Percentiles rank a stretch among this genome's conserved stretches.
These are phyloP conservation scores for Epichloe typhina DNA, from an alignment of 2,329 filamentous ascomycete species.

Conservation along the genomic window DNA sequence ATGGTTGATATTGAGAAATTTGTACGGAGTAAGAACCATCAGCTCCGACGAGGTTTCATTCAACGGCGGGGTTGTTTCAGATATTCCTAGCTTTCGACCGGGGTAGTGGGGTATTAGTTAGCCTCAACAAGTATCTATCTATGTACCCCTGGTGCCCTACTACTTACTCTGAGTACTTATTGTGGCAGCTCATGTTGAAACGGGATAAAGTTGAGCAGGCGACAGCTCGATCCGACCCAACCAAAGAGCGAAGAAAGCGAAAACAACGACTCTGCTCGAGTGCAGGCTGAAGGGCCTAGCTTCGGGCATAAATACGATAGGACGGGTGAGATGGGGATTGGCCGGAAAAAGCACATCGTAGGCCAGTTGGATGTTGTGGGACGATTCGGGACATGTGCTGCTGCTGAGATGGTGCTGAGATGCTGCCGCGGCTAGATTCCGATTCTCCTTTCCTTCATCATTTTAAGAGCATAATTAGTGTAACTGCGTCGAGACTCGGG, in stretches of 20 bases:
- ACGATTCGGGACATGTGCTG: neutral
- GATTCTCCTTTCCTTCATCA: neutral
- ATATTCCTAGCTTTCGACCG: constrained; percentile 1
- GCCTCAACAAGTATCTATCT: neutral
- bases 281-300: too few relatives aligned
- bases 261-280: too few relatives aligned
- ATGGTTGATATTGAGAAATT: neutral
- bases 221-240: neutral
- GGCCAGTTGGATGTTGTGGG: neutral
- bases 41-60: neutral
- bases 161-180: too few relatives aligned
- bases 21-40: neutral
- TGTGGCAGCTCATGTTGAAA: neutral
- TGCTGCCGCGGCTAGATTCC: neutral
- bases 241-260: neutral
- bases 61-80: constrained; percentile 2
- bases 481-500: too few relatives aligned
- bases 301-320: too few relatives aligned
- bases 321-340: neutral
- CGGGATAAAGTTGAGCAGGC: neutral
- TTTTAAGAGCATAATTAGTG: too few relatives aligned
- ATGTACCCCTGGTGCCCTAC: too few relatives aligned
- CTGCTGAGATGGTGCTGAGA: neutral
- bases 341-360: neutral
- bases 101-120: neutral